Evolutionary conservation across 768 basidiomycete species (phyloP).

Genomic region (Hericium erinaceus): DNA sequence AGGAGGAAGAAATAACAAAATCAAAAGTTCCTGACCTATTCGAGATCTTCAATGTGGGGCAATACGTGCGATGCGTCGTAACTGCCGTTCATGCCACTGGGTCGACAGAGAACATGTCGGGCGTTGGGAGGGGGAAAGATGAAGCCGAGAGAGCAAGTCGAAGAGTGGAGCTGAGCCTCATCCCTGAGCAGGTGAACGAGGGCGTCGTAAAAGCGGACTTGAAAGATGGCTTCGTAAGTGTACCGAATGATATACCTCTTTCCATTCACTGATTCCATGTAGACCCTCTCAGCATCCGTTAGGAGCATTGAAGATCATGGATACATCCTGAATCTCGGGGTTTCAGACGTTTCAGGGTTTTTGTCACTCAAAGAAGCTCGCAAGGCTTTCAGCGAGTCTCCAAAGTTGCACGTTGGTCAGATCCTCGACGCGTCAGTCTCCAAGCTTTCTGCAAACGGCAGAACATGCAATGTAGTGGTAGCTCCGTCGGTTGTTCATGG

Average conservation of each 20-base stretch:
- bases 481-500: slow-evolving; percentile 39
- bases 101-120: slow-evolving; percentile 39
- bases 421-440: slow-evolving; percentile 59
- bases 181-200: slow-evolving; percentile 77
- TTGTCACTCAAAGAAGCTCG: slow-evolving; percentile 67
- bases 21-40: slow-evolving; percentile 53
- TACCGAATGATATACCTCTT: slow-evolving; percentile 1
- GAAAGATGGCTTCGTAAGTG: slow-evolving; percentile 63
- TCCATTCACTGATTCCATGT: slow-evolving; percentile 1
- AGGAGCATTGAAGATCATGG: slow-evolving; percentile 92
- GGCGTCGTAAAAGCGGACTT: slow-evolving; percentile 76
- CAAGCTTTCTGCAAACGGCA: slow-evolving; percentile 65
- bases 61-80: slow-evolving; percentile 78
- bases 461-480: slow-evolving; percentile 63
- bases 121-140: slow-evolving; percentile 50
- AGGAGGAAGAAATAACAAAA: slow-evolving; percentile 21
- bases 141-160: slow-evolving; percentile 59
- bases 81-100: slow-evolving; percentile 61
- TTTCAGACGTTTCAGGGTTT: slow-evolving; percentile 76
- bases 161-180: slow-evolving; percentile 76
- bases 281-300: slow-evolving; percentile 72
- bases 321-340: slow-evolving; percentile 79
- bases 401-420: slow-evolving; percentile 50
- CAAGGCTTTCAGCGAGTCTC: slow-evolving; percentile 25
- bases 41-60: slow-evolving; percentile 74